Evolutionary conservation across 2,329 filamentous ascomycete species (phyloP), one percentile per base, ranked within the genome.

Genomic region (Trichoderma atroviride): DNA sequence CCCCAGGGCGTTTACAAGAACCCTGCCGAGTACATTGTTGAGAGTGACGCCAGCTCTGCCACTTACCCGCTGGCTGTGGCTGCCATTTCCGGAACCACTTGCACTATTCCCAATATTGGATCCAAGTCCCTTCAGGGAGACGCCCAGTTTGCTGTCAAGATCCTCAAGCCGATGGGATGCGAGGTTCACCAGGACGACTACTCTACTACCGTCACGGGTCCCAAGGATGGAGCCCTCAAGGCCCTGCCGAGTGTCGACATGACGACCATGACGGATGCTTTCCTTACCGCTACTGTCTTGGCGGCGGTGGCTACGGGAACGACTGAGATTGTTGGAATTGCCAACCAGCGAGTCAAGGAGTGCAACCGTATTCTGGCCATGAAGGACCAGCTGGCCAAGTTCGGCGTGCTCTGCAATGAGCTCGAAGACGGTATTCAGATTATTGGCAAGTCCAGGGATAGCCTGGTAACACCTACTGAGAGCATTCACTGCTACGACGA

Each of bases 201-300:
- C 22, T 96, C 94, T 1, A 99, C 96, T 1, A 98, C 94, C 0
- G 96, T 99, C 10, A 97, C 91, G 10, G 96, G 96, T 1, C 96
- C 96, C n/a, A 81, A 87, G 2, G 80, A 85, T 68, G 95, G 96
- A 13, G 81, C 86, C 19, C 83, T 99, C 50, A 89, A 89, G 74
- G 91, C 92, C 0, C 83, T 99, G 14, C 83, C 89, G 22, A 91
- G 95, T 70, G 89, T 99, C 33, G 94, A 99, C 76, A 99, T 99
- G 96, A 96, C 98, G 79, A 92, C 95, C 1, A 99, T 99, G 96
- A 99, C 96, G 0, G 96, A 99, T 80, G 96, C 96, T 60, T 99
- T 99, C 84, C 85, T 99, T 64, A 97, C 94, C 5, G 96, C 96
- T 22, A 96, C 94, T 1, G 94, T 97, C 5, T 86, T 99, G 58